Evolutionary conservation across 2,329 filamentous ascomycete species (phyloP), one percentile per base, ranked within the genome.

Genomic region (Phialophora tarda): DNA sequence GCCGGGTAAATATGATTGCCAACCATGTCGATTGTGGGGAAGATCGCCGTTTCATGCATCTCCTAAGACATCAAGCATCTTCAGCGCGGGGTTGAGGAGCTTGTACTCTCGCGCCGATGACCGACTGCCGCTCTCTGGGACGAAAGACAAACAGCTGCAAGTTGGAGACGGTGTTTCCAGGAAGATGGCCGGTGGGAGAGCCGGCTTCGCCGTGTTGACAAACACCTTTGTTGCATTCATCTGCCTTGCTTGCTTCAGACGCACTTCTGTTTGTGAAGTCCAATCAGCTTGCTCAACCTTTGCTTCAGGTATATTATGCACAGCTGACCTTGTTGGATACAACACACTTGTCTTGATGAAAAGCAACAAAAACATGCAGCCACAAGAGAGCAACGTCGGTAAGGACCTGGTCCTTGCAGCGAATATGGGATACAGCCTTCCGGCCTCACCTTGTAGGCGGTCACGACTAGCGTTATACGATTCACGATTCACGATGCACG

Each of bases 11-110:
- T 51, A 2, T 28, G 24, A 51, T 21, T 21, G 10, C 21, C 48
- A 17, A 28, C 48, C 48, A 51, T 51, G 21, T 51, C 48, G 10
- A 17, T 51, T 48, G 56, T 44, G 56, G 56, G 41, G 56, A 59
- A n/a, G 56, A 59, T 59, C 56, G 34, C 24, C 23, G 24, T 44
- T 47, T 24, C 56, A 28, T 44, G 38, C 56, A 59, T 59, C 32
- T 28, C n/a, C 26, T 21, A 44, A 44, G 38, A 21, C 56, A 17
- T 47, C 28, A 28, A 59, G 26, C 56, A 44, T 23, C 56, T 11
- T 57, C 24, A 17, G 5, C 56, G 56, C 56, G 56, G 56, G 56
- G 56, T 59, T 44, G 23, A n/a, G 12, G 56, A 28, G 38, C 14
- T 24, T 28, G 48, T 51, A 12, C 21, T 28, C 48, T 23, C 21